Percentiles rank a stretch among this genome's conserved stretches.
Conservation (phyloP, 768 basidiomycete species). For the Termitomyces sp. region DNA sequence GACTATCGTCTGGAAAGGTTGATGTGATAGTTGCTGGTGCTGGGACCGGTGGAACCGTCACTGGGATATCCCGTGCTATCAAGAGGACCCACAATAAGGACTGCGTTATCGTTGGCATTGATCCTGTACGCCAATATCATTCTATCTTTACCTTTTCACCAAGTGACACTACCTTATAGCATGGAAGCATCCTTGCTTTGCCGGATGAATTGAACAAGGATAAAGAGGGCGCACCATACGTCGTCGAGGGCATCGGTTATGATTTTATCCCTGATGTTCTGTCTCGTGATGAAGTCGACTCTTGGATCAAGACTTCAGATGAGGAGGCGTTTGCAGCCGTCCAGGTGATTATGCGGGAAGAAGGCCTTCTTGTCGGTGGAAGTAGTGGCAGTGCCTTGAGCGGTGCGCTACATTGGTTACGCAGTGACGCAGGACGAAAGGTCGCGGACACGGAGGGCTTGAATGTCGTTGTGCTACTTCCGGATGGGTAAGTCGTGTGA, state of each 20-base stretch:
- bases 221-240: conserved; percentile 52
- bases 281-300: conserved; percentile 64
- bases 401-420: conserved; percentile 77
- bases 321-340: conserved; percentile 77
- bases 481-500: conserved; percentile 72
- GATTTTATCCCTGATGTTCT: conserved; percentile 91
- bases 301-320: conserved; percentile 87
- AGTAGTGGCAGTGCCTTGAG: conserved; percentile 86
- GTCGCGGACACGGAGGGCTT: conserved; percentile 64
- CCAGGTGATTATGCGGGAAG: conserved; percentile 70
- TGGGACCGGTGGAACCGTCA: conserved; percentile 94
- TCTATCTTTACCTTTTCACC: not conserved
- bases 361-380: conserved; percentile 91
- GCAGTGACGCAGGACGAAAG: conserved; percentile 57
- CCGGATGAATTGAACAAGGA: conserved; percentile 61
- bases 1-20: conserved; percentile 69
- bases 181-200: conserved; percentile 83
- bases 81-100: conserved; percentile 74
- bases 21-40: conserved; percentile 83
- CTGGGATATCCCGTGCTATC: conserved; percentile 78
- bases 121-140: conserved; percentile 64
- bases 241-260: conserved; percentile 96
- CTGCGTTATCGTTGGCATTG: conserved; percentile 78
- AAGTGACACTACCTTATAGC: conserved; percentile 34
- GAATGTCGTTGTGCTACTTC: conserved; percentile 87